Evolutionary conservation across 2,329 filamentous ascomycete species (phyloP).

Genomic region (Mycogone perniciosa): DNA sequence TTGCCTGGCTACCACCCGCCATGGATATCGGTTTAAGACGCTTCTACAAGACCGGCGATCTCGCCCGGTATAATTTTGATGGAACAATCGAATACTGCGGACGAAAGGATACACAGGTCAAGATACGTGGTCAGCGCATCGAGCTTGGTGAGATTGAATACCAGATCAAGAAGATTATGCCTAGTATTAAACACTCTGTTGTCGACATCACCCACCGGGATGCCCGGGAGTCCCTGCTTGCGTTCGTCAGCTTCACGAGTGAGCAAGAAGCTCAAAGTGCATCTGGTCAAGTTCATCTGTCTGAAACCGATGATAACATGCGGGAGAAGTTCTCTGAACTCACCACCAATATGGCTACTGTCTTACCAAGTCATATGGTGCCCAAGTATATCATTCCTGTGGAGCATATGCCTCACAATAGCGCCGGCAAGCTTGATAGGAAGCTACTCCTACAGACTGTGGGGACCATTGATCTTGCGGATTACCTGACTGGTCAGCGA

Average conservation of each 20-base stretch:
- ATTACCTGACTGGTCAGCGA: neutral
- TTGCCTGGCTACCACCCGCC: neutral
- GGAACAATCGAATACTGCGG: conserved; percentile 4
- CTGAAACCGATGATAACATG: neutral
- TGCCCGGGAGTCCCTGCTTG: neutral
- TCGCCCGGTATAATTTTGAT: conserved; percentile 1
- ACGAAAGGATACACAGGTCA: conserved; percentile 5
- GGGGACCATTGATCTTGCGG: neutral
- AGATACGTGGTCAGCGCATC: conserved; percentile 7
- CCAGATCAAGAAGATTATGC: conserved; percentile 1
- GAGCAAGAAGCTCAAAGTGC: neutral
- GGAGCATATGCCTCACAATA: conserved; percentile 5
- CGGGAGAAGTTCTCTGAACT: neutral
- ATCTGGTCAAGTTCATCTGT: neutral
- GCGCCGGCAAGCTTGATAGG: conserved; percentile 9
- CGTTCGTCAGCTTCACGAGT: neutral
- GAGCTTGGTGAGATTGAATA: conserved; percentile 8
- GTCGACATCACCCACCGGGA: neutral
- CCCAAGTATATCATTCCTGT: conserved; percentile 4
- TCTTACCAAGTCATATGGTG: conserved; percentile 22
- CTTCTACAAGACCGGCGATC: conserved; percentile 6
- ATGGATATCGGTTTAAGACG: neutral
- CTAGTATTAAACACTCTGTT: conserved; percentile 1
- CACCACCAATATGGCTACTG: neutral
- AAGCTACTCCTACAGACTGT: neutral